Base-by-base conservation (phyloP, 2,329 filamentous ascomycete species). In the Talaromyces albobiverticillius region DNA sequence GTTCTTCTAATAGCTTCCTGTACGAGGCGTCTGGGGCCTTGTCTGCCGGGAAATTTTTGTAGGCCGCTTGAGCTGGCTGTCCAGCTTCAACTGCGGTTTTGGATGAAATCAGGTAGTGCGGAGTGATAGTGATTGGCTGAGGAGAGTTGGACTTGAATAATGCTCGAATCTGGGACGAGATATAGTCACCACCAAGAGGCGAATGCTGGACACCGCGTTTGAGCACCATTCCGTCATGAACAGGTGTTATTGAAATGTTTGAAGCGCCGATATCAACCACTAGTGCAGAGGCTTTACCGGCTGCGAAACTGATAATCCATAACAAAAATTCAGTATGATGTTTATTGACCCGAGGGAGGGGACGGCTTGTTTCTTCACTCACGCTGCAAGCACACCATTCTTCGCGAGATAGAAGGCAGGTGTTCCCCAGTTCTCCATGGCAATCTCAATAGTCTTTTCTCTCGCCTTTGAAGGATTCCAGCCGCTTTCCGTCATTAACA, bases 341-440 rank as follows among this genome's bases (percentile, higher is more conserved):
- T 14, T 40, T 20, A 26, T 7, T 16, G 29, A 57, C 16, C 22
- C 22, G 20, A 34, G 29, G 11, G 31, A n/a, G 51, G 18, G 25
- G 13, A 32, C 4, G 49, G 18, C 32, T 20, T 11, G 41, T 25
- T 2, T 20, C 16, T 11, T 42, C 46, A 76, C 78, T 56, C 75
- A 82, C 74, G 92, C 89, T 52, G 93, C 86, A 68, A 96, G 82
- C 41, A 96, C 92, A 23, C 93, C 91, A 51, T 86, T 95, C 66
- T 90, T 86, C 59, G 90, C 90, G 57, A 97, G 79, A 82, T 93
- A 99, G 73, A 96, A 97, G 4, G 94, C 94, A 16, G 94, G 94
- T 53, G 88, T 88, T 25, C 90, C 92, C 91, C 94, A 99, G 67
- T 85, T 89, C 79, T 99, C 94, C 87, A 99, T 96, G 56, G 90